Percentiles rank a stretch among this genome's conserved stretches.
Evolutionary conservation across 768 basidiomycete species (phyloP).

Genomic region (Trametes cingulata): DNA sequence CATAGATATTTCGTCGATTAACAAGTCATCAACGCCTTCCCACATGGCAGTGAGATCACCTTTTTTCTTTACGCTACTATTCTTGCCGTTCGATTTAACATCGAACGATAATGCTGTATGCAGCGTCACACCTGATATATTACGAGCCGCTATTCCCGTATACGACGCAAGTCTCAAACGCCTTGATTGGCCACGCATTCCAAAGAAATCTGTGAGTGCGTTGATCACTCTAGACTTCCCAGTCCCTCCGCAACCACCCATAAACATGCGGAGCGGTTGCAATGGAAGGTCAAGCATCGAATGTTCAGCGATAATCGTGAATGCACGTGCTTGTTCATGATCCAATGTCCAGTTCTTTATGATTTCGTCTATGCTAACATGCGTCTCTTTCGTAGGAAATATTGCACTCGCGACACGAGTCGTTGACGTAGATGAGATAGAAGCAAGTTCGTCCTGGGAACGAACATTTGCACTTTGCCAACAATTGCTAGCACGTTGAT

Average conservation of each 20-base stretch:
- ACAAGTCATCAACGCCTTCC: not conserved
- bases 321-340: slow-evolving; percentile 4
- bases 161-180: not conserved
- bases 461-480: no score
- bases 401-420: not conserved
- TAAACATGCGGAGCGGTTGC: slow-evolving; percentile 1
- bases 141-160: not conserved
- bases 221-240: slow-evolving; percentile 12
- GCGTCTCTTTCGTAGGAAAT: not conserved
- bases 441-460: no score
- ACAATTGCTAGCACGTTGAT: no score
- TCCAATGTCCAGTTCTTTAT: not conserved
- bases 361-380: not conserved
- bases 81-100: not conserved
- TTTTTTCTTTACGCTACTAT: not conserved
- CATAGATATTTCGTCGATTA: not conserved
- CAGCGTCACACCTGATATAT: not conserved
- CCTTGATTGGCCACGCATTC: not conserved
- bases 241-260: not conserved
- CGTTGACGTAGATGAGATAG: no score
- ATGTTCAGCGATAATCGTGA: slow-evolving; percentile 2
- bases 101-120: not conserved
- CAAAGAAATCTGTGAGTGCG: slow-evolving; percentile 16
- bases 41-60: not conserved
- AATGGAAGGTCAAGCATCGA: no score